Percentiles rank a stretch among this genome's conserved stretches.
Conservation (phyloP, 176 grass and related monocot genomes). For the Pharus latifolius region DNA sequence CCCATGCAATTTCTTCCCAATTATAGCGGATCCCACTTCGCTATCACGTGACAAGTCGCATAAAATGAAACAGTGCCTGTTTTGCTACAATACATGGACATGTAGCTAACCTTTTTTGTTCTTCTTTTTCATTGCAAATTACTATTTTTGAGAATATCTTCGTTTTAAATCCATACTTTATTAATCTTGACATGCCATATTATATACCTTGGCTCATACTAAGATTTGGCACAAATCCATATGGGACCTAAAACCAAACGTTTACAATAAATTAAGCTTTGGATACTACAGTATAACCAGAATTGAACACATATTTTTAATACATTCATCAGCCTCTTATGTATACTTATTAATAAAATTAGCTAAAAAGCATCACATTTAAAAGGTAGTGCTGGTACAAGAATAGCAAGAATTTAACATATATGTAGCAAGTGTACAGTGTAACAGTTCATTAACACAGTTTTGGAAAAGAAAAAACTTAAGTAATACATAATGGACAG, state of each 20-base stretch:
- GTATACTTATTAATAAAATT: background rate
- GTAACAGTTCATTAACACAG: constrained; percentile 45
- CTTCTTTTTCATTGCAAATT: no score
- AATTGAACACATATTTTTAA: background rate
- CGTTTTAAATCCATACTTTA: no score
- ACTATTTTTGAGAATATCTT: no score
- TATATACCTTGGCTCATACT: background rate
- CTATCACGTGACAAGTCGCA: no score
- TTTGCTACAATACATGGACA: no score
- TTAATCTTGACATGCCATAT: background rate
- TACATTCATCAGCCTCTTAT: background rate
- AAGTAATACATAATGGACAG: constrained; percentile 51
- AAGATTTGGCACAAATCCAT: constrained; percentile 9
- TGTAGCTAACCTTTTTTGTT: no score
- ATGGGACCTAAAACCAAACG: constrained; percentile 1
- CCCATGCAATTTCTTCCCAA: no score
- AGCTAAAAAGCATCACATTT: background rate
- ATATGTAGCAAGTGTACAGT: constrained; percentile 61
- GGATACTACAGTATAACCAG: constrained; percentile 16
- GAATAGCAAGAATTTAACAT: constrained; percentile 17
- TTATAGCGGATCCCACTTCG: no score
- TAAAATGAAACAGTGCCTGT: no score
- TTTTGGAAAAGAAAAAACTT: constrained; percentile 31
- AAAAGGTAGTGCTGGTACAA: constrained; percentile 9
- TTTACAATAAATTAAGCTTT: constrained; percentile 9